Conservation (phyloP, 371 early-diverging fungal genomes). For the Cokeromyces recurvatus region DNA sequence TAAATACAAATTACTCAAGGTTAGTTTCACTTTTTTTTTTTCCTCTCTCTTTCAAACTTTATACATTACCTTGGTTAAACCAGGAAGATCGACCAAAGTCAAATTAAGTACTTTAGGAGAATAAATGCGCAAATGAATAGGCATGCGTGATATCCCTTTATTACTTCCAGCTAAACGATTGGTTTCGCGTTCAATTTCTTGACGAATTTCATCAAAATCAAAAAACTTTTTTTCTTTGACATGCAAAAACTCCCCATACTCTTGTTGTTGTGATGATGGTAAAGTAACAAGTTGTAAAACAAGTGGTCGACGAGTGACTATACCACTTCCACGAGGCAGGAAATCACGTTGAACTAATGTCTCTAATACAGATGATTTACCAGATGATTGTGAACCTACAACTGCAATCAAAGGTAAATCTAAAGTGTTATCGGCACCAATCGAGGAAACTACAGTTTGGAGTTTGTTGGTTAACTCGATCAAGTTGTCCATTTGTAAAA, state of each 20-base stretch:
- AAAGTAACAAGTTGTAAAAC: conserved; percentile 85
- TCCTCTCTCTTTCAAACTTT: neutral
- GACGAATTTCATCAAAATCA: conserved; percentile 78
- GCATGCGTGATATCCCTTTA: conserved; percentile 82
- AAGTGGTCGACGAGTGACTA: conserved; percentile 91
- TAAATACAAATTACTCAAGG: conserved; percentile 12
- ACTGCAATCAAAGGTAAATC: conserved; percentile 93
- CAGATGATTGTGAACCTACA: conserved; percentile 84
- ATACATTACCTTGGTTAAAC: conserved; percentile 75
- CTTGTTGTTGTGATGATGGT: conserved; percentile 22
- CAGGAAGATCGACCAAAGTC: conserved; percentile 93
- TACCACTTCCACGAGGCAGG: conserved; percentile 87
- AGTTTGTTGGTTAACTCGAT: conserved; percentile 89
- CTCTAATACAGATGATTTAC: conserved; percentile 92
- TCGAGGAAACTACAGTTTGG: conserved; percentile 89
- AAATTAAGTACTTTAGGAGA: conserved; percentile 85
- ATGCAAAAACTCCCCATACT: conserved; percentile 79
- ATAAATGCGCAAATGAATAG: conserved; percentile 87
- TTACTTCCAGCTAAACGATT: conserved; percentile 80
- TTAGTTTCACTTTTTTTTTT: neutral
- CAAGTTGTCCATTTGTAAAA: conserved; percentile 63
- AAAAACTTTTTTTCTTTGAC: conserved; percentile 71
- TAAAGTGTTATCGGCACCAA: conserved; percentile 73
- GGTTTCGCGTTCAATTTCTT: conserved; percentile 90
- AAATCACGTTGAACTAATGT: conserved; percentile 89